Conservation (phyloP, 108 stramenopile genomes). For the Conticribra guillardii region DNA sequence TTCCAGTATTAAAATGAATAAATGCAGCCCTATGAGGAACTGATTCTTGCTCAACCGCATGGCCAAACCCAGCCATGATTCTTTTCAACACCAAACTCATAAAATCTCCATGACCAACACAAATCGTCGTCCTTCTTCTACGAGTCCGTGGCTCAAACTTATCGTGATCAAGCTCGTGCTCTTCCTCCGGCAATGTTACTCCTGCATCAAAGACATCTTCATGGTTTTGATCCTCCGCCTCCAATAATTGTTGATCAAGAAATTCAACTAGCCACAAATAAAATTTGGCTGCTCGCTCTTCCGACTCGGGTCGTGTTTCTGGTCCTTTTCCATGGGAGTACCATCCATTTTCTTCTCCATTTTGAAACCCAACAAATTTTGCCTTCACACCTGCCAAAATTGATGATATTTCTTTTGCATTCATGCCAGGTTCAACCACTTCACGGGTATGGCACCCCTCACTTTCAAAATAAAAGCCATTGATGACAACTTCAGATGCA, state of each 20-base stretch:
- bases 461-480: constrained; percentile 72
- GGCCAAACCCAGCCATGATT: constrained; percentile 76
- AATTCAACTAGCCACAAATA: constrained; percentile 77
- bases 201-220: constrained; percentile 81
- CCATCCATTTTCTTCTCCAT: constrained; percentile 59
- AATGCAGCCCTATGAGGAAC: constrained; percentile 74
- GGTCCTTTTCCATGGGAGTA: constrained; percentile 63
- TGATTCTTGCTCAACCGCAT: constrained; percentile 59
- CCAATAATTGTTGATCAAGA: constrained; percentile 61
- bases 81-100: constrained; percentile 76
- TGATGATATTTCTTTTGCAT: constrained; percentile 54
- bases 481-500: constrained; percentile 47
- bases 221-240: constrained; percentile 15
- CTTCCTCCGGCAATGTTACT: constrained; percentile 64
- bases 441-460: constrained; percentile 75
- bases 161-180: constrained; percentile 65
- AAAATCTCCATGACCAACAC: constrained; percentile 80
- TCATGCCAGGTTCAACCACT: constrained; percentile 70
- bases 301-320: constrained; percentile 68
- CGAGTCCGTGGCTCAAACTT: constrained; percentile 38
- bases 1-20: constrained; percentile 80
- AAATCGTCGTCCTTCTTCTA: constrained; percentile 59
- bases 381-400: constrained; percentile 18
- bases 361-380: constrained; percentile 62
- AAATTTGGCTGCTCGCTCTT: constrained; percentile 69